phyloP scores from a whole-genome alignment of 345 rosid genomes.

The Conringia planisiliqua region DNA sequence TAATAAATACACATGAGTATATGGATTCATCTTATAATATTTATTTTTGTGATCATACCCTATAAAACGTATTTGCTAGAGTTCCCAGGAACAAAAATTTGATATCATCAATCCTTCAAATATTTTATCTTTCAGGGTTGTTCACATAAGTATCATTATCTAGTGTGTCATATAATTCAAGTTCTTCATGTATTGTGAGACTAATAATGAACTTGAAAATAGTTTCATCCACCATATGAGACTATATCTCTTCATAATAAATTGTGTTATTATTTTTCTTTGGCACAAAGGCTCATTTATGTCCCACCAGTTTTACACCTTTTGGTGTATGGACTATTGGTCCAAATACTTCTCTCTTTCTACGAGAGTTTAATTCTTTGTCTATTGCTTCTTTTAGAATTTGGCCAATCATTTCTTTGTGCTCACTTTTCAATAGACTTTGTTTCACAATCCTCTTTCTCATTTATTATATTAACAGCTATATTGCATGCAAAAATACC shows the following conservation, averaged over 20 bases:
- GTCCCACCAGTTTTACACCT: neutral
- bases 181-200: neutral
- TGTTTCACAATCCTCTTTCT: neutral
- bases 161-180: neutral
- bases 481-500: neutral
- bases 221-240: neutral
- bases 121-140: neutral
- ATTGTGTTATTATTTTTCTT: neutral
- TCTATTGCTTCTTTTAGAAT: neutral
- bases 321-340: neutral
- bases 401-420: neutral
- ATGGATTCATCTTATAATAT: no score
- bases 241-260: neutral
- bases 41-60: no score
- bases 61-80: neutral
- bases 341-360: neutral
- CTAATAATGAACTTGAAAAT: neutral
- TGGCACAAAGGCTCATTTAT: neutral
- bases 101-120: neutral
- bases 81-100: neutral
- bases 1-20: neutral
- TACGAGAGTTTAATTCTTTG: neutral
- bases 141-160: neutral
- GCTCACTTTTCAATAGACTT: neutral
- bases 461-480: neutral